Conservation (phyloP, 1,284 basidiomycete species). For the Albatrellus sp. region DNA sequence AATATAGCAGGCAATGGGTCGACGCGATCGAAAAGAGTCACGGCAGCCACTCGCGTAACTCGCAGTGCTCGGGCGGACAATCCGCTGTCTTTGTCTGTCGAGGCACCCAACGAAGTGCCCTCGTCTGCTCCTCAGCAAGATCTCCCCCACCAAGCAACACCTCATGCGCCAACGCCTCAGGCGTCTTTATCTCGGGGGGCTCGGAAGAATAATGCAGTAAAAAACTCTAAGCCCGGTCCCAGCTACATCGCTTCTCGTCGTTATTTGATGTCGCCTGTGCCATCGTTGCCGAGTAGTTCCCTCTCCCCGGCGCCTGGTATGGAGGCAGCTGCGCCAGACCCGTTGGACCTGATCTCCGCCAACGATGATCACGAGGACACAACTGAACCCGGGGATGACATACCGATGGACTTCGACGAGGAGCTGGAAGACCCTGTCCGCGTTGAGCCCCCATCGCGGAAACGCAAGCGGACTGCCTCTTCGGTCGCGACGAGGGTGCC, state of each 20-base stretch:
- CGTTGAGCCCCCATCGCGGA: constrained; percentile 18
- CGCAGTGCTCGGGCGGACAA: no score
- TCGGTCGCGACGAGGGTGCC: constrained; percentile 10
- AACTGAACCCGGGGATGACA: constrained; percentile 34
- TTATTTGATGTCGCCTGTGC: not conserved
- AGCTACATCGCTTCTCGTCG: not conserved
- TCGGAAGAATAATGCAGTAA: not conserved
- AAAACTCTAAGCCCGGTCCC: not conserved
- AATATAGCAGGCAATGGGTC: not conserved
- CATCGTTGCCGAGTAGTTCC: no score
- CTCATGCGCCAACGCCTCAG: not conserved
- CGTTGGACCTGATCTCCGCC: constrained; percentile 7
- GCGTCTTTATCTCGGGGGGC: not conserved
- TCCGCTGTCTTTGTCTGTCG: not conserved
- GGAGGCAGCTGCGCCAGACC: constrained; percentile 5
- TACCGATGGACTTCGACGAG: constrained; percentile 20
- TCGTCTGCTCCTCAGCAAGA: constrained; percentile 26
- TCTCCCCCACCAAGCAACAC: constrained; percentile 5
- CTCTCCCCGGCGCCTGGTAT: no score
- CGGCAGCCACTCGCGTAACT: no score
- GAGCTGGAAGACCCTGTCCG: constrained; percentile 4
- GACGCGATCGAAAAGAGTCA: no score
- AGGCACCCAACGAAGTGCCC: constrained; percentile 17
- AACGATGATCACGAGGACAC: constrained; percentile 20
- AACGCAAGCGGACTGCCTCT: constrained; percentile 34